Evolutionary conservation across 352 stramenopile species (phyloP).

Genomic region (Pythium grandisporangium): DNA sequence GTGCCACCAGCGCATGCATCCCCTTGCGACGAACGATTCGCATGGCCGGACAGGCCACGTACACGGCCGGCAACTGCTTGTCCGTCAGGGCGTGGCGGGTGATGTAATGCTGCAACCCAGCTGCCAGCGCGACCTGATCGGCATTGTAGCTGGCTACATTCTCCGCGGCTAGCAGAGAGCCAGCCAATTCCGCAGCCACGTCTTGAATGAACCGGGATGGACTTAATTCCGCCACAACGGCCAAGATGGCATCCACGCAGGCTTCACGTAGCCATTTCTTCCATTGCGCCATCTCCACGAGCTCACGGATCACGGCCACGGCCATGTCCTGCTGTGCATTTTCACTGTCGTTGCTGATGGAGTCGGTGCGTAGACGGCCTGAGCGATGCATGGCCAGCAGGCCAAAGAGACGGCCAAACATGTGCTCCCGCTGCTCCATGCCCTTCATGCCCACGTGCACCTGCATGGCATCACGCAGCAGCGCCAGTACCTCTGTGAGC

Average conservation of each 20-base stretch:
- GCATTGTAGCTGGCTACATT: slow-evolving; percentile 44
- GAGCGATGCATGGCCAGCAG: slow-evolving; percentile 77
- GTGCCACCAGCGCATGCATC: slow-evolving; percentile 47
- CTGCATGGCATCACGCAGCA: slow-evolving; percentile 73
- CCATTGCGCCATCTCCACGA: slow-evolving; percentile 46
- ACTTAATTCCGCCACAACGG: slow-evolving; percentile 41
- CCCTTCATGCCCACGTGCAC: slow-evolving; percentile 80
- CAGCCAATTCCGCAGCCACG: slow-evolving; percentile 21
- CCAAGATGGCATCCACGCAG: slow-evolving; percentile 59
- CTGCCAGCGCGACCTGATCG: slow-evolving; percentile 72
- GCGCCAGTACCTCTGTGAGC: slow-evolving; percentile 38
- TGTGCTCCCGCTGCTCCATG: slow-evolving; percentile 89
- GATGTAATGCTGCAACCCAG: slow-evolving; percentile 67
- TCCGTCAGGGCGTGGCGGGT: slow-evolving; percentile 23
- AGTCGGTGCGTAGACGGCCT: slow-evolving; percentile 27
- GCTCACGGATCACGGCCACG: slow-evolving; percentile 26
- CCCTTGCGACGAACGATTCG: slow-evolving; percentile 49
- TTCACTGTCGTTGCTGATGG: too few relatives aligned
- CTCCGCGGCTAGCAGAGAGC: slow-evolving; percentile 19
- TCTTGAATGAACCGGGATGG: slow-evolving; percentile 38
- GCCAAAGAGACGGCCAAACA: slow-evolving; percentile 87
- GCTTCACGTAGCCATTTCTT: slow-evolving; percentile 85
- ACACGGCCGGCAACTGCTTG: slow-evolving; percentile 22
- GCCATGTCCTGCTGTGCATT: slow-evolving; percentile 24
- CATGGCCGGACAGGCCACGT: slow-evolving; percentile 23